phyloP scores from a whole-genome alignment of 148 eudicot genomes.

The Rhododendron simsii region DNA sequence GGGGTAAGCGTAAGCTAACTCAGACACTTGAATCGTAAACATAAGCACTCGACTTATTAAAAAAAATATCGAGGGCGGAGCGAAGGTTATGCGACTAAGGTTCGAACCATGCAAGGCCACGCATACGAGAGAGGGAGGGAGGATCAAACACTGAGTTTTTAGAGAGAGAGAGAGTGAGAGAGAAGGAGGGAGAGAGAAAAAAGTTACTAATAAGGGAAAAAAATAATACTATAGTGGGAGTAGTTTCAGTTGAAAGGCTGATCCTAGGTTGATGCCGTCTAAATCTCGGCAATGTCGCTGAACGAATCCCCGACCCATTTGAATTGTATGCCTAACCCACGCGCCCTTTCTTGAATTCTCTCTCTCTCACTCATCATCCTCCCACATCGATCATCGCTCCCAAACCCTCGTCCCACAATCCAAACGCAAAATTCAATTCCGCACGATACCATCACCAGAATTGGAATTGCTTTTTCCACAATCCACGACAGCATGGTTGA shows the following conservation, averaged over 20 bases:
- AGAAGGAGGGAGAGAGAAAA: neutral
- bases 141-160: neutral
- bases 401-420: slow-evolving; percentile 1
- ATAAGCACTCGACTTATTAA: too few relatives aligned
- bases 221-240: neutral
- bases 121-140: neutral
- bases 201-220: neutral
- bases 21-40: too few relatives aligned
- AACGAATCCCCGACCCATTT: slow-evolving; percentile 22
- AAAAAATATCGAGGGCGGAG: too few relatives aligned
- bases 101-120: slow-evolving; percentile 2
- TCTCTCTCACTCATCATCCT: neutral
- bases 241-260: slow-evolving; percentile 2
- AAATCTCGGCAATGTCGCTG: slow-evolving; percentile 52
- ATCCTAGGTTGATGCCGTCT: slow-evolving; percentile 47
- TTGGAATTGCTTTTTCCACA: neutral
- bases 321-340: slow-evolving; percentile 29
- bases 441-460: neutral
- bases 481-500: neutral
- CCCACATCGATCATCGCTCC: neutral
- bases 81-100: neutral
- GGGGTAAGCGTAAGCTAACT: too few relatives aligned
- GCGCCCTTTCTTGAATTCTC: slow-evolving; percentile 4
- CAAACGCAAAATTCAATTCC: neutral
- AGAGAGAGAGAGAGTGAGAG: neutral